Percentiles rank a stretch among this genome's conserved stretches.
phyloP scores from a whole-genome alignment of 495 filamentous ascomycete genomes.

The Wilcoxina mikolae region DNA sequence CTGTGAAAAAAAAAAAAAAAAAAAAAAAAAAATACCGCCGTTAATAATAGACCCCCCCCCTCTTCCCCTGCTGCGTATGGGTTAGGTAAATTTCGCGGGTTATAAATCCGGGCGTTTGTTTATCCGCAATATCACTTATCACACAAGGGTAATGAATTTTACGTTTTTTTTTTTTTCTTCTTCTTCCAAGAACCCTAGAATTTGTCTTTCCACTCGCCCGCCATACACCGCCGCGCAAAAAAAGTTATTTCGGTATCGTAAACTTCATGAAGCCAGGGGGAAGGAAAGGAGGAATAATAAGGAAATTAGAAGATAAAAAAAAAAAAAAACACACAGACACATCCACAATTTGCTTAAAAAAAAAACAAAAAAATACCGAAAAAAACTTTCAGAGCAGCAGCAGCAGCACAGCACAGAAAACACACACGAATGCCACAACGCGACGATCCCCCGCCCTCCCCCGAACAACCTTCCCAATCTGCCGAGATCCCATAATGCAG shows the following conservation, averaged over 20 bases:
- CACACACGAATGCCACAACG: neutral
- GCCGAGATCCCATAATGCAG: no score
- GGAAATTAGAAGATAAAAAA: slow-evolving; percentile 17
- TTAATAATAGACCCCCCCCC: no score
- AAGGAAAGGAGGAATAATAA: slow-evolving; percentile 14
- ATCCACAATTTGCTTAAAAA: slow-evolving; percentile 16
- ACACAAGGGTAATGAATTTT: no score
- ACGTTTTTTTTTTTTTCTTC: no score
- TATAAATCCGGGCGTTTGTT: no score
- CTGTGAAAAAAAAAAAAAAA: neutral
- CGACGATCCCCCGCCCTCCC: no score
- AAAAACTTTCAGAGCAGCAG: neutral
- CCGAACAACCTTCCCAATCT: no score
- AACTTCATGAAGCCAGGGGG: slow-evolving; percentile 4
- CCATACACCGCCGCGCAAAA: neutral
- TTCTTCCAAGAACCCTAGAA: no score
- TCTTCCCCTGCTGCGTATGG: no score
- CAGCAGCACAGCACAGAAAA: neutral
- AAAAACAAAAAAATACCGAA: slow-evolving; percentile 25
- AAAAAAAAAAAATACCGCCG: neutral
- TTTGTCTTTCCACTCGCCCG: neutral
- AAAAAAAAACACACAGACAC: slow-evolving; percentile 25
- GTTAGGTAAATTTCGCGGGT: no score
- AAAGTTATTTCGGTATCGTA: neutral
- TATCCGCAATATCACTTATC: no score